A percentile compares a stretch with the other conserved stretches of the same genome.
Evolutionary conservation across 768 basidiomycete genomes (phyloP).

Genomic region (Cystobasidiopsis lactophilus): DNA sequence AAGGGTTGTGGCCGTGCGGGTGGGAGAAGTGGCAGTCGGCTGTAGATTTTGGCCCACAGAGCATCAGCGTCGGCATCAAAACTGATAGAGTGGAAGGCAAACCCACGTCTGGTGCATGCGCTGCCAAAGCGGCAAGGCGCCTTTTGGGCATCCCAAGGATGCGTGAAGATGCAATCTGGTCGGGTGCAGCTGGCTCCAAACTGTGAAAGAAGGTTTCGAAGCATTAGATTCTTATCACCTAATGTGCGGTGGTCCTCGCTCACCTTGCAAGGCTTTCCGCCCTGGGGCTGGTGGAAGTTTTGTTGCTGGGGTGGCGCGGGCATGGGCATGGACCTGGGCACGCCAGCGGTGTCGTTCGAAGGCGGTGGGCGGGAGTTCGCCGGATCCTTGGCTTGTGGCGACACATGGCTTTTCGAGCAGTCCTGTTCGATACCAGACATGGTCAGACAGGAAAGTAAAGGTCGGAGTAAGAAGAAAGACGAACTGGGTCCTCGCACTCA

Average conservation of each 20-base stretch:
- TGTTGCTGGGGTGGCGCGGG: conserved; percentile 5
- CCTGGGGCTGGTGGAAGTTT: conserved; percentile 32
- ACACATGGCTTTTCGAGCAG: conserved; percentile 21
- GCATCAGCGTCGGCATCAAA: not conserved
- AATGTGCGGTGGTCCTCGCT: too few species aligned
- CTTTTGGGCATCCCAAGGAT: conserved; percentile 29
- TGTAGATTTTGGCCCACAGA: conserved; percentile 5
- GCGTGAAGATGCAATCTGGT: conserved; percentile 42
- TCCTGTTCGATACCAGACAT: conserved; percentile 11
- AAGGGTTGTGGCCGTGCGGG: conserved; percentile 32
- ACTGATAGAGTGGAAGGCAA: not conserved
- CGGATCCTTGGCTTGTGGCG: conserved; percentile 13
- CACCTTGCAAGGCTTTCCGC: conserved; percentile 19
- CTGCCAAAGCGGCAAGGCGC: conserved; percentile 60
- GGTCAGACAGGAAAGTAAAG: not conserved
- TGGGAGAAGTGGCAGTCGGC: conserved; percentile 75
- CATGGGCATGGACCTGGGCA: not conserved
- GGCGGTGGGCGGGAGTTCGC: conserved; percentile 11
- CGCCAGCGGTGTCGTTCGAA: conserved; percentile 11
- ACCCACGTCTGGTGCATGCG: conserved; percentile 45
- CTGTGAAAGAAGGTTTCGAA: too few species aligned
- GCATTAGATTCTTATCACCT: too few species aligned
- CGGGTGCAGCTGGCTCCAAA: conserved; percentile 53
- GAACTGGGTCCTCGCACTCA: conserved; percentile 64
- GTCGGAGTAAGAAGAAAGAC: not conserved